These are phyloP conservation scores for Physocladia obscura DNA, from an alignment of 192 early-diverging fungal genomes.

Conservation along the genomic window DNA sequence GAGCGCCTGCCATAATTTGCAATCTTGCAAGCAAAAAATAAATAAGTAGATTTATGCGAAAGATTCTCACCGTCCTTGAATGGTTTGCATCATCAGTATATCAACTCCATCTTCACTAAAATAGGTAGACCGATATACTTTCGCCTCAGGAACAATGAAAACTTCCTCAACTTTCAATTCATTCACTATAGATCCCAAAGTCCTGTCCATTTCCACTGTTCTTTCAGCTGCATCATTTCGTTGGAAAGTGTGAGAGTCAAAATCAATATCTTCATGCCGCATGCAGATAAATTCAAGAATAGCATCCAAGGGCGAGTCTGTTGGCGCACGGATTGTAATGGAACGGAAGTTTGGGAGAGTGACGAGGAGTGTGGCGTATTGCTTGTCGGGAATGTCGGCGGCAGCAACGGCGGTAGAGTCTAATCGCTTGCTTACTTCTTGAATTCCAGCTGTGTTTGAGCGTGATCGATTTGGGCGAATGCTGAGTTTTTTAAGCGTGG, in stretches of 20 bases:
- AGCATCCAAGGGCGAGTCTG: constrained; percentile 42
- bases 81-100: constrained; percentile 41
- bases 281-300: constrained; percentile 45
- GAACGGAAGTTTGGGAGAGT: constrained; percentile 33
- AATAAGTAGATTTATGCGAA: constrained; percentile 6
- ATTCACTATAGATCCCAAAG: constrained; percentile 32
- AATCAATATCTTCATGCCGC: constrained; percentile 38
- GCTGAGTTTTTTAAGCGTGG: not conserved
- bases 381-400: constrained; percentile 20
- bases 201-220: constrained; percentile 50
- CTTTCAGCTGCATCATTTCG: constrained; percentile 26
- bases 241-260: constrained; percentile 42
- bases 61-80: constrained; percentile 39
- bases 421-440: constrained; percentile 17
- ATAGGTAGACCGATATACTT: constrained; percentile 38
- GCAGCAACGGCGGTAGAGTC: not conserved
- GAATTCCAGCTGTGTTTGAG: constrained; percentile 33
- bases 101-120: constrained; percentile 51
- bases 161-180: constrained; percentile 34
- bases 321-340: constrained; percentile 36
- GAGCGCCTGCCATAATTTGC: constrained; percentile 53
- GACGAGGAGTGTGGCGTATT: constrained; percentile 27
- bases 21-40: constrained; percentile 30
- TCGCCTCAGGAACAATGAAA: constrained; percentile 50
- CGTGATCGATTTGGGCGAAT: constrained; percentile 33